These are phyloP conservation scores for apple (Malus domestica) DNA, from an alignment of 306 rosid genomes.

Conservation along the genomic window ASM211411v1 NC_041796.1:4691001-4691500, in stretches of 20 bases:
- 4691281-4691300: slow-evolving; percentile 78
- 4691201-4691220: slow-evolving; percentile 15
- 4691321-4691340: neutral
- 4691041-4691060: neutral
- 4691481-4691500: neutral
- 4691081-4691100: no score
- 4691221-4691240: slow-evolving; percentile 55
- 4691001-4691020: neutral
- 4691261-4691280: slow-evolving; percentile 72
- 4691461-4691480: slow-evolving; percentile 62
- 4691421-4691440: slow-evolving; percentile 89
- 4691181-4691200: neutral
- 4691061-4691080: neutral
- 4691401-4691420: slow-evolving; percentile 90
- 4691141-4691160: neutral
- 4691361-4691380: slow-evolving; percentile 14
- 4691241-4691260: slow-evolving; percentile 77
- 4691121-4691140: neutral
- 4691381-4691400: slow-evolving; percentile 84
- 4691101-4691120: slow-evolving; percentile 3
- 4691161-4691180: neutral
- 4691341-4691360: neutral
- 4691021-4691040: neutral
- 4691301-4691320: slow-evolving; percentile 14
- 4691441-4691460: slow-evolving; percentile 60